Base-by-base conservation (phyloP, 192 early-diverging fungal species). In the Podochytrium sp. region DNA sequence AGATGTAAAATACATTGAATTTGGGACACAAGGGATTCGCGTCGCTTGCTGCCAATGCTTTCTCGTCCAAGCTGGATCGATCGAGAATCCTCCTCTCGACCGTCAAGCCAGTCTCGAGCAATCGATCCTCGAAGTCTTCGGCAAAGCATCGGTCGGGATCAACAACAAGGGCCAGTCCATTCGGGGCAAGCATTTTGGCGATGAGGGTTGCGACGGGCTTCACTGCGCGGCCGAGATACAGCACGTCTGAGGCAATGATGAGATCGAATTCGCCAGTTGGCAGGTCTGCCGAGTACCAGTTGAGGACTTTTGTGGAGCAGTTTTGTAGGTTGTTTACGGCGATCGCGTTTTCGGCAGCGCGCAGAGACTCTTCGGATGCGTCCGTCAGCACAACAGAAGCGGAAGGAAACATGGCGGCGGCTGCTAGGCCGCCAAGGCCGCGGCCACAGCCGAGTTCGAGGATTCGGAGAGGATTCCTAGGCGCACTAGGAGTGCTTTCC, bases 81-180 rank as follows among this genome's bases (percentile, higher is more conserved):
- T 55, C 25, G 16, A 10, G 12, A 55, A 55, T 55, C 20, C 20
- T 29, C 5, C 52, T 10, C 25, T 23, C 23, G 16, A 55, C 52
- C 7, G 52, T 29, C 7, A 55, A 25, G 7, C 40, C 40, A 7
- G 16, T 65, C 38, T 65, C 62, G n/a, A 43, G 3, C 29, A 30
- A 35, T 47, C 3, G 3, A 29, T 65, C 40, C 14, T 40, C 62
- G 27, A 65, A 65, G 3, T 65, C 62, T 23, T 65, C 39, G 23
- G 62, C 62, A 65, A 33, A 65, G 40, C 40, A 47, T 12, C 62
- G 38, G 32, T 65, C 62, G 23, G 62, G 62, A 35, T 65, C 62
- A 14, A 65, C 62, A 20, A 65, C 14, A 5, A 65, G 20, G 4
- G 62, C 62, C 20, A n/a, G 3, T 29, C 62, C 62, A 4, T 30